Conservation (phyloP, 768 basidiomycete genomes). For the Suillus cothurnatus region DNA sequence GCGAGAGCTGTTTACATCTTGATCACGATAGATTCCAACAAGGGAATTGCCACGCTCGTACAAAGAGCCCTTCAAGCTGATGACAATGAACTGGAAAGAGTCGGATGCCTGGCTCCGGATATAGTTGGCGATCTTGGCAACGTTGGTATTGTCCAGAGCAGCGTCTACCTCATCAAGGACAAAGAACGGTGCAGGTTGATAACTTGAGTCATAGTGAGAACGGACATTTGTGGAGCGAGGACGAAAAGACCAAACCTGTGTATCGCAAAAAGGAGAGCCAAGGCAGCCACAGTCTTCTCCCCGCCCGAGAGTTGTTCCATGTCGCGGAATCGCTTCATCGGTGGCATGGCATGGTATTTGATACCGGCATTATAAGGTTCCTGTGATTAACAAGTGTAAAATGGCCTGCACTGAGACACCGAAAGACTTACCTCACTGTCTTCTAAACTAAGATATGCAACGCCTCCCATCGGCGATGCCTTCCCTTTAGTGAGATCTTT, state of each 20-base stretch:
- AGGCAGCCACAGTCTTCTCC: slow-evolving; percentile 96
- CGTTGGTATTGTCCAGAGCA: slow-evolving; percentile 98
- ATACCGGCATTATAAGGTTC: slow-evolving; percentile 88
- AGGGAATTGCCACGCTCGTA: slow-evolving; percentile 90
- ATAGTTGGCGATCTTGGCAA: slow-evolving; percentile 93
- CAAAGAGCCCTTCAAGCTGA: slow-evolving; percentile 92
- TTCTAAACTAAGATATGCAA: slow-evolving; percentile 94
- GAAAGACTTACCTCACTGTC: slow-evolving; percentile 80
- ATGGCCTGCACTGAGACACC: slow-evolving; percentile 26
- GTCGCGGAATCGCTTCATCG: slow-evolving; percentile 98
- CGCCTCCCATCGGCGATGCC: slow-evolving; percentile 91
- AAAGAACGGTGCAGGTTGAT: slow-evolving; percentile 96
- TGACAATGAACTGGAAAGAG: slow-evolving; percentile 94
- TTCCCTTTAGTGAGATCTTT: slow-evolving; percentile 98
- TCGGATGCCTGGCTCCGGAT: slow-evolving; percentile 84
- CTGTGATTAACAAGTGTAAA: slow-evolving; percentile 35
- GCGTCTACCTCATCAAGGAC: slow-evolving; percentile 99
- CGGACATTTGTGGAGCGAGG: not conserved
- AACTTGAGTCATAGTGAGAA: slow-evolving; percentile 48
- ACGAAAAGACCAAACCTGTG: slow-evolving; percentile 65
- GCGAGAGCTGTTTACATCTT: slow-evolving; percentile 89
- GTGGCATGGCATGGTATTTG: slow-evolving; percentile 99
- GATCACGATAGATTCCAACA: slow-evolving; percentile 93
- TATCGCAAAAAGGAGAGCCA: slow-evolving; percentile 96
- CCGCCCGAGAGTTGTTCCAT: slow-evolving; percentile 99